Evolutionary conservation across 495 filamentous ascomycete genomes (phyloP).

Genomic region (Lineolata rhizophorae): DNA sequence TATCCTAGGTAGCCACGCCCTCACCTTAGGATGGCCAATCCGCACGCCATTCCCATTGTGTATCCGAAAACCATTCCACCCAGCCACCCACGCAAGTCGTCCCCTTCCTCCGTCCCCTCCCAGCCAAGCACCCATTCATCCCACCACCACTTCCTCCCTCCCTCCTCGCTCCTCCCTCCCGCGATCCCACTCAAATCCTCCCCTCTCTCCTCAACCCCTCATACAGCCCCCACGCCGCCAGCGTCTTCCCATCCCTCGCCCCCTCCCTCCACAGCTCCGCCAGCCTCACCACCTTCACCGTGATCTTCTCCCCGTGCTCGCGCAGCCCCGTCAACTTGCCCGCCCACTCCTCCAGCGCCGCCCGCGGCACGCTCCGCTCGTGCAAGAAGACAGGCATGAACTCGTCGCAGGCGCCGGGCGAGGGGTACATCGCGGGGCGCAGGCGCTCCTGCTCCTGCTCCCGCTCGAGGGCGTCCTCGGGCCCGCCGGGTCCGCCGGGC

Average conservation of each 20-base stretch:
- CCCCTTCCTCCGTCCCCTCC: too few species aligned
- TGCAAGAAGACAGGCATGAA: slow-evolving; percentile 59
- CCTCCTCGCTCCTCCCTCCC: too few species aligned
- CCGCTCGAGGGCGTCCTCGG: slow-evolving; percentile 6
- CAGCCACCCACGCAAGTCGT: too few species aligned
- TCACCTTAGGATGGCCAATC: too few species aligned
- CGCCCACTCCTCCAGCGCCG: slow-evolving; percentile 41
- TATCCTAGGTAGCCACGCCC: too few species aligned
- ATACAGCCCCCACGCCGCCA: slow-evolving; percentile 60
- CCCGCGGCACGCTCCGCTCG: slow-evolving; percentile 41
- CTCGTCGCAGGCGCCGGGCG: slow-evolving; percentile 66
- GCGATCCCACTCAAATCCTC: slow-evolving; percentile 24
- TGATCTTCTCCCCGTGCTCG: slow-evolving; percentile 67
- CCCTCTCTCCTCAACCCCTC: slow-evolving; percentile 44
- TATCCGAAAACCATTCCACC: too few species aligned
- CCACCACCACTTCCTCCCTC: too few species aligned
- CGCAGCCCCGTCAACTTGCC: slow-evolving; percentile 61
- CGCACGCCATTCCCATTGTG: too few species aligned
- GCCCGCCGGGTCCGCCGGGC: too few species aligned
- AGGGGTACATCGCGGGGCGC: slow-evolving; percentile 48
- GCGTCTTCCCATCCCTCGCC: slow-evolving; percentile 53
- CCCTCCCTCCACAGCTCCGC: slow-evolving; percentile 58
- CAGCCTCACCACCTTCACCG: slow-evolving; percentile 47
- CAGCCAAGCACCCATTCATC: too few species aligned
- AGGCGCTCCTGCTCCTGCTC: slow-evolving; percentile 24